These are phyloP conservation scores for Fusarium hostae DNA, from an alignment of 2,329 filamentous ascomycete genomes.

Conservation along the genomic window DNA sequence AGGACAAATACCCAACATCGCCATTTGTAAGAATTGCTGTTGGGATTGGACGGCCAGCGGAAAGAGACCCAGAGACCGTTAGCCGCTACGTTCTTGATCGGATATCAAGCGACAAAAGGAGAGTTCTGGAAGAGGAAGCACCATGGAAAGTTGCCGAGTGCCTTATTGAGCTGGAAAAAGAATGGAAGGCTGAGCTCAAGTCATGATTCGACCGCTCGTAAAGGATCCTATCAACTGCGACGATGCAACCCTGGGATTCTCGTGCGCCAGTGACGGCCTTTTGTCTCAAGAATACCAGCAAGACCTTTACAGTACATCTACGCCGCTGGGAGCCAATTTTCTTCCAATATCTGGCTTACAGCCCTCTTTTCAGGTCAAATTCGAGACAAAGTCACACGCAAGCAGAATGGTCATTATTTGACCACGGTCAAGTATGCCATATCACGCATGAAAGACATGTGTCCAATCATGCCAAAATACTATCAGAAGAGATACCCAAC, in stretches of 20 bases:
- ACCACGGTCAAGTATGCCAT: neutral
- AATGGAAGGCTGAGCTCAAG: slow-evolving; percentile 49
- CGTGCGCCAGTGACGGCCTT: neutral
- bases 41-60: slow-evolving; percentile 86
- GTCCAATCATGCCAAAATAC: neutral
- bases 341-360: neutral
- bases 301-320: neutral
- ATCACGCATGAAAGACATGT: neutral
- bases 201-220: slow-evolving; percentile 4
- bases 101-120: slow-evolving; percentile 66
- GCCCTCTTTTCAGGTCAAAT: neutral
- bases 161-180: slow-evolving; percentile 58
- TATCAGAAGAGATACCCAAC: slow-evolving; percentile 12
- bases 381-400: neutral
- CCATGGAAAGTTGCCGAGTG: slow-evolving; percentile 63
- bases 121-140: slow-evolving; percentile 62
- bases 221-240: neutral
- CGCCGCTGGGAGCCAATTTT: neutral
- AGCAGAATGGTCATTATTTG: neutral
- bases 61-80: slow-evolving; percentile 74
- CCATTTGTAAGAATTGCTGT: slow-evolving; percentile 74
- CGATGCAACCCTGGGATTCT: neutral
- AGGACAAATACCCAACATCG: slow-evolving; percentile 53
- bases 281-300: neutral
- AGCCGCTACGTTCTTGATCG: slow-evolving; percentile 80